Conservation (phyloP, 768 basidiomycete genomes). For the Phaeolepiota aurea region DNA sequence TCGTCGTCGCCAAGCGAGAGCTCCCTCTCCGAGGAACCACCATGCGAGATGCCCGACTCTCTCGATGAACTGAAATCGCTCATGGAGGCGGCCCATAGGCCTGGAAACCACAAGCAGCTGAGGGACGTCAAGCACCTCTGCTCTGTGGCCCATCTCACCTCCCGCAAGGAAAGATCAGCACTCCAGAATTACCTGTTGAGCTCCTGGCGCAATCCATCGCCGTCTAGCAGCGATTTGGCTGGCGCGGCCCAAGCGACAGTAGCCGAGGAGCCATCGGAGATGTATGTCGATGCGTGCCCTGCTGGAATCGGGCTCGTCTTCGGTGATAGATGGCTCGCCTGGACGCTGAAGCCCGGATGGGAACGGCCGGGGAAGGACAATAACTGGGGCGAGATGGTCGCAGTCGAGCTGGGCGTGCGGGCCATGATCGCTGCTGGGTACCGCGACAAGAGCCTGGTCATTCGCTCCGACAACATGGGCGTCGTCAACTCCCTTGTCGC, state of each 20-base stretch:
- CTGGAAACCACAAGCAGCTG: conserved; percentile 3
- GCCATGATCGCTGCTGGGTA: conserved; percentile 17
- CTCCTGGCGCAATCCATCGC: conserved; percentile 8
- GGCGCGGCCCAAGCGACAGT: neutral
- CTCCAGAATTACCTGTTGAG: conserved; percentile 14
- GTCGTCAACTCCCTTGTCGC: conserved; percentile 25
- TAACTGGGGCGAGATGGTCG: conserved; percentile 37
- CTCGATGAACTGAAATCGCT: conserved; percentile 1
- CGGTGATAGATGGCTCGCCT: conserved; percentile 27
- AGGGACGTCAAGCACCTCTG: conserved; percentile 9
- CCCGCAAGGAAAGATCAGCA: conserved; percentile 6
- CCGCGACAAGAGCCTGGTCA: conserved; percentile 12
- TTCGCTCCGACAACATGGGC: conserved; percentile 33
- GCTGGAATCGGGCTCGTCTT: conserved; percentile 33
- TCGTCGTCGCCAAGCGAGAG: neutral
- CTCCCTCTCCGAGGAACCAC: neutral
- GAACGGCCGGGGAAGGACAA: conserved; percentile 19
- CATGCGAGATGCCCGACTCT: neutral
- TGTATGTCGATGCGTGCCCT: conserved; percentile 33
- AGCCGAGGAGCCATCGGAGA: conserved; percentile 7
- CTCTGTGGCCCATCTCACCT: conserved; percentile 12
- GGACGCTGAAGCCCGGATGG: conserved; percentile 25
- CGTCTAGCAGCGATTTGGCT: neutral
- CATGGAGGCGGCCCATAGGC: conserved; percentile 2
- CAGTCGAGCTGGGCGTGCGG: conserved; percentile 30